Base-by-base conservation (phyloP, 805 yeast species). In the Lachancea kluyveri region DNA sequence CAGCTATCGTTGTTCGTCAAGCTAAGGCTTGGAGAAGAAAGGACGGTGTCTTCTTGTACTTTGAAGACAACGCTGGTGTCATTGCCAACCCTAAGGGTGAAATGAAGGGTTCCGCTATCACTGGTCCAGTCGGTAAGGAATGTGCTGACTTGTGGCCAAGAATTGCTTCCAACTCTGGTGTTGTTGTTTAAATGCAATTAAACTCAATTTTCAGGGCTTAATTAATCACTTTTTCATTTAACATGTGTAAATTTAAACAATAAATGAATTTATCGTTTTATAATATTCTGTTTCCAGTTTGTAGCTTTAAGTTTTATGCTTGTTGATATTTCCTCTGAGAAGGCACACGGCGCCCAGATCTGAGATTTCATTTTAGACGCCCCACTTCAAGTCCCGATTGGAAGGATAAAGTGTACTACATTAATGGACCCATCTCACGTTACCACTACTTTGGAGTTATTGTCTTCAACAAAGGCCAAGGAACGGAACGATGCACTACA, bases 81-180 rank as follows among this genome's bases (percentile, higher is more conserved):
- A 92, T 92, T 66, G 98, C 92, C 69, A 92, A 92, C 77, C 98
- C 99, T 67, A 92, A 92, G 92, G 99, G 99, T 79, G 99, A 92
- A 75, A 92, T 94, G 98, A 92, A 92, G 80, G 99, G 99, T 74
- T 94, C 98, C 57, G 99, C 98, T 64, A 92, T 92, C 70, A 94
- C 99, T 65, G 99, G 99, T 72, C 99, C 99, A 64, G 99, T 92
- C 66, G 97, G 96, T 70, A 92, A 92, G 77, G 99, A 92, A 79
- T 94, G 98, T 79, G 98, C 99, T 68, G 99, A 92, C 68, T 83
- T 92, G 71, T 92, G 99, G 99, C 99, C 99, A 70, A 86, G 98
- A 79, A 92, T 92, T 77, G 97, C 99, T 65, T 87, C 96, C 58
- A 86, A 86, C 90, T 92, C 98, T 61, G 98, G 98, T 86, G 98